Conservation (phyloP, 257 asterid genomes). For the Fraxinus anomala region DNA sequence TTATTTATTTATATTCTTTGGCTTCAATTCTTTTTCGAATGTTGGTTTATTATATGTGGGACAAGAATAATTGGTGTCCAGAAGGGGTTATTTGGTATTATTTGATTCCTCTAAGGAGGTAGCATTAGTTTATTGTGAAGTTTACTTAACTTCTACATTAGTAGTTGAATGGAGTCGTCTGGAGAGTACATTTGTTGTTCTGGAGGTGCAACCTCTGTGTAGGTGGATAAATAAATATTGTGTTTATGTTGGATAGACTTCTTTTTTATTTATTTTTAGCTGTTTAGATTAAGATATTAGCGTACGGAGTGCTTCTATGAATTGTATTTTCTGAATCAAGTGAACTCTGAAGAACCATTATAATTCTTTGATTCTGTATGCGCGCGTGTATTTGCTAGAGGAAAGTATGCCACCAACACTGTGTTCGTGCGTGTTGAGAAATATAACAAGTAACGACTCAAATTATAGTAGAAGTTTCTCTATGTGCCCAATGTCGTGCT, state of each 20-base stretch:
- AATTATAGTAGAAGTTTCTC: background rate
- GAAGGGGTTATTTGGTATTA: too few relatives aligned
- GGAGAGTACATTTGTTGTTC: background rate
- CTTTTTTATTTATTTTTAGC: background rate
- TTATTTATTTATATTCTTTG: constrained; percentile 9
- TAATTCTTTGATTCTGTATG: background rate
- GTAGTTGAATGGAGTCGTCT: background rate
- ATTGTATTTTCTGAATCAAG: background rate
- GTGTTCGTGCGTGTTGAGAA: background rate
- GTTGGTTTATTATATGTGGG: constrained; percentile 1
- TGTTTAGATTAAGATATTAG: background rate
- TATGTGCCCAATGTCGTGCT: background rate
- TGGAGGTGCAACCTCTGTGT: background rate
- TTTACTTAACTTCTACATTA: background rate
- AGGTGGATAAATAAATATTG: background rate
- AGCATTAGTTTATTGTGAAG: background rate
- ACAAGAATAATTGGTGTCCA: background rate
- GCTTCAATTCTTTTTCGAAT: constrained; percentile 8
- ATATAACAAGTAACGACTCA: background rate
- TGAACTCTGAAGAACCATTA: background rate
- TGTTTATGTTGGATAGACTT: background rate
- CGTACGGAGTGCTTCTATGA: background rate
- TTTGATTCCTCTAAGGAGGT: background rate
- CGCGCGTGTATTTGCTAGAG: background rate
- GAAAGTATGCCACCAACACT: background rate